A percentile compares a stretch with the other conserved stretches of the same genome.
Conservation (phyloP, 225 moss, liverwort and hornwort genomes). For the Polytrichum commune region DNA sequence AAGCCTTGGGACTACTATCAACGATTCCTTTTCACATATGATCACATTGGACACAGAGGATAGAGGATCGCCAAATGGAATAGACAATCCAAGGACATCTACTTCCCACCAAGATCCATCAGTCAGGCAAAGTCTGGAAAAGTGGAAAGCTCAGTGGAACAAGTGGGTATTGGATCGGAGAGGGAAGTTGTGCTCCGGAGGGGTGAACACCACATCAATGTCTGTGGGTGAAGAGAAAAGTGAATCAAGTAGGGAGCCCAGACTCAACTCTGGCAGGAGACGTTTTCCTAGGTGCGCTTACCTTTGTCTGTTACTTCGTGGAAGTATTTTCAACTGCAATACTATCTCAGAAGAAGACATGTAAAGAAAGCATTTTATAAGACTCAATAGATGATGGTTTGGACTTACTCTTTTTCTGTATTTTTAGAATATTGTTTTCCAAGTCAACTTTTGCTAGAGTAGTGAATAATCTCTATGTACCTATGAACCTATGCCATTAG, state of each 20-base stretch:
- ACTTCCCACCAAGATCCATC: slow-evolving; percentile 3
- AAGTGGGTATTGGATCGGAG: slow-evolving; percentile 47
- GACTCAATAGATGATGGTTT: no score
- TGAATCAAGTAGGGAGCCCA: slow-evolving; percentile 29
- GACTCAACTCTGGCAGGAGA: slow-evolving; percentile 6
- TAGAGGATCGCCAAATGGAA: slow-evolving; percentile 14
- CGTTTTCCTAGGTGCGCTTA: no score
- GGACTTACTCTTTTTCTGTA: no score
- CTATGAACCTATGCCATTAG: no score
- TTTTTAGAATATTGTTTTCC: no score
- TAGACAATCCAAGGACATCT: slow-evolving; percentile 7
- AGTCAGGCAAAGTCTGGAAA: slow-evolving; percentile 18
- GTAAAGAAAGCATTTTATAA: no score
- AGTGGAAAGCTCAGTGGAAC: slow-evolving; percentile 36
- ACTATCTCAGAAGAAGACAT: no score
- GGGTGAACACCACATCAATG: slow-evolving; percentile 22
- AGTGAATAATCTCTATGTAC: no score
- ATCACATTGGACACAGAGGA: slow-evolving; percentile 17
- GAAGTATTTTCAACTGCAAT: no score
- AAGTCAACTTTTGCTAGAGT: no score
- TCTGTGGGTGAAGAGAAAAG: slow-evolving; percentile 22
- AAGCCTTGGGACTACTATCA: slow-evolving; percentile 6
- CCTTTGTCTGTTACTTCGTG: no score
- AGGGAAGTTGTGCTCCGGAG: slow-evolving; percentile 29
- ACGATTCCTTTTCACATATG: slow-evolving; percentile 12